Evolutionary conservation across 2,329 filamentous ascomycete species (phyloP), one percentile per base, ranked within the genome.

Genomic region (Fusarium sp.): DNA sequence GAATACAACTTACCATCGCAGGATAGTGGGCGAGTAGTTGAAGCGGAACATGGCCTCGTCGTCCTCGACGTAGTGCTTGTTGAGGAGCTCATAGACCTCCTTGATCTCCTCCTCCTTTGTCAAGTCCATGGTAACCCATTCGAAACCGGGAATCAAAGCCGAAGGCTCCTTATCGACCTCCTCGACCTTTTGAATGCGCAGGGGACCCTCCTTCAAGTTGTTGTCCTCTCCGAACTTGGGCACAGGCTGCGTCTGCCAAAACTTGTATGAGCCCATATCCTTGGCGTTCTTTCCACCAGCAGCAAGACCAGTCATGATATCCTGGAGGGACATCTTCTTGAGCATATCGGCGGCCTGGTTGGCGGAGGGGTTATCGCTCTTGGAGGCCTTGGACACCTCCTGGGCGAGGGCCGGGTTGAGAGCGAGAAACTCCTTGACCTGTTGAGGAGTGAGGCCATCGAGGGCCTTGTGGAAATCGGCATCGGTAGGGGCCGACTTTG

Each of bases 171-270:
- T 93, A 55, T 92, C 85, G 20, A 98, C 91, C 64, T 93, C 86
- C 34, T 94, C 93, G 18, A 92, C 87, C 63, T 92, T 91, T 75
- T 95, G 92, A 20, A 90, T 83, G 81, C 91, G 92, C 78, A 99
- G 92, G 0, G 94, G 93, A 0, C 96, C 96, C 75, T 98, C 94
- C 68, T 89, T 84, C 50, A 89, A 82, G 49, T 84, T 81, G 16
- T 76, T 74, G 63, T 84, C 80, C 78, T 90, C 84, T 75, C 87
- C 90, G 77, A 98, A 97, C 76, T 90, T 91, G 53, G 93, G 92
- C 63, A 99, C 96, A 1, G 96, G 96, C 80, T 99, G 96, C 48
- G 96, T 99, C 80, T 93, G 90, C 96, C 96, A 99, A 84, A 99
- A 99, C 82, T 97, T 98, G 86, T 98, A 98, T 62, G 91, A 93